phyloP scores from a whole-genome alignment of 2,329 filamentous ascomycete species.

The Cercospora brassicicola region DNA sequence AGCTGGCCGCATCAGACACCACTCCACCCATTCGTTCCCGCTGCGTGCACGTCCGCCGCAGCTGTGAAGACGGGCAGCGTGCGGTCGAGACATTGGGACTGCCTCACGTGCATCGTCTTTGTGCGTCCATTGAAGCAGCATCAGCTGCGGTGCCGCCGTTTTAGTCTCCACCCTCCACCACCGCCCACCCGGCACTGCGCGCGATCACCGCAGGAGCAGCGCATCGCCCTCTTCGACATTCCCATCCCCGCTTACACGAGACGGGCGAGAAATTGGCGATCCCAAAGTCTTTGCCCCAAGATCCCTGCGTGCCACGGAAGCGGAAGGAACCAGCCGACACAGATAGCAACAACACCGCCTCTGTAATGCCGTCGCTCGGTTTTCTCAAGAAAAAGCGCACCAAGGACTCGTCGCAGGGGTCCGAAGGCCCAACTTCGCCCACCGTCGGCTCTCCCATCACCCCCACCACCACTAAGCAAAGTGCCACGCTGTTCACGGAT shows the following conservation, averaged over 20 bases:
- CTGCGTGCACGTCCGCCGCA: background rate
- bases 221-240: slow-evolving; percentile 13
- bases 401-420: slow-evolving; percentile 69
- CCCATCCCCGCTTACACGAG: slow-evolving; percentile 12
- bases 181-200: background rate
- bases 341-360: slow-evolving; percentile 12
- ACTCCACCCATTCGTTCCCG: background rate
- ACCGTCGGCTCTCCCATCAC: slow-evolving; percentile 46
- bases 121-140: slow-evolving; percentile 10
- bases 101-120: background rate
- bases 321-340: slow-evolving; percentile 25
- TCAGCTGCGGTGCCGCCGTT: slow-evolving; percentile 8
- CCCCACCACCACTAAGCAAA: slow-evolving; percentile 50
- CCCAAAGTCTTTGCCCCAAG: slow-evolving; percentile 15
- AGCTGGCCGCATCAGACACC: background rate
- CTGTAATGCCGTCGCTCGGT: slow-evolving; percentile 84
- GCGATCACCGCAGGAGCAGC: background rate
- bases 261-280: slow-evolving; percentile 26
- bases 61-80: background rate
- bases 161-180: slow-evolving; percentile 6
- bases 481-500: slow-evolving; percentile 30
- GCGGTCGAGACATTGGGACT: background rate
- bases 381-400: slow-evolving; percentile 99
- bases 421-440: slow-evolving; percentile 63
- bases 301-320: slow-evolving; percentile 30